Base-by-base conservation (phyloP, 257 asterid species). In the Verbena officinalis region DNA sequence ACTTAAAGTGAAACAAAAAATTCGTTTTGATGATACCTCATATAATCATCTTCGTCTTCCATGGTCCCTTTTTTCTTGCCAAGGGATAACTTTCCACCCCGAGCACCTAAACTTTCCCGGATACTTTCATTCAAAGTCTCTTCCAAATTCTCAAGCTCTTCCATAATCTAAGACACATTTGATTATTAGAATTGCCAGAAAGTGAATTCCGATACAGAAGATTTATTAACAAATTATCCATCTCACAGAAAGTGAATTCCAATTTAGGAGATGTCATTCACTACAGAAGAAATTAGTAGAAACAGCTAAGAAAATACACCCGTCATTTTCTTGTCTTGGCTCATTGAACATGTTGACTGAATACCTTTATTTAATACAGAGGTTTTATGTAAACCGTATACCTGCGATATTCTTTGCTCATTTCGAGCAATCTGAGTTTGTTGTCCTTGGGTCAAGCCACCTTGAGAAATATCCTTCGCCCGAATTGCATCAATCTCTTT, bases 401-500 rank as follows among this genome's bases (percentile, higher is more conserved):
- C 99, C 97, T 94, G 97, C 54, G 97, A 81, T 12, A 80, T 94
- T 77, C 99, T 84, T 80, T 94, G 99, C 74, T 94, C 99, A 82
- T 94, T 94, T 76, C 99, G 77, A 80, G 99, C 99, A 74, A 94
- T 94, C 84, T 94, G 99, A 73, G 97, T 94, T 89, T 94, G 99
- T 14, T 94, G 97, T 40, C 99, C 97, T 73, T 94, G 99, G 11
- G 97, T 90, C 78, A 94, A 73, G 58, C 99, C 99, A 84, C 99
- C 99, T 84, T 94, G 99, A 78, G 97, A 67, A 80, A 94, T 94
- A 76, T 90, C 99, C 89, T 94, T 94, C 4, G 92, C 97, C 60
- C 99, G 91, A 64, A 94, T 94, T 59, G 99, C 96, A 78, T 94
- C 96, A 64, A 94, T 94, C 85, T 94, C 99, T 84, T 94, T 94